Evolutionary conservation across 2,329 filamentous ascomycete species (phyloP).

Genomic region (Rhynchosporium agropyri): DNA sequence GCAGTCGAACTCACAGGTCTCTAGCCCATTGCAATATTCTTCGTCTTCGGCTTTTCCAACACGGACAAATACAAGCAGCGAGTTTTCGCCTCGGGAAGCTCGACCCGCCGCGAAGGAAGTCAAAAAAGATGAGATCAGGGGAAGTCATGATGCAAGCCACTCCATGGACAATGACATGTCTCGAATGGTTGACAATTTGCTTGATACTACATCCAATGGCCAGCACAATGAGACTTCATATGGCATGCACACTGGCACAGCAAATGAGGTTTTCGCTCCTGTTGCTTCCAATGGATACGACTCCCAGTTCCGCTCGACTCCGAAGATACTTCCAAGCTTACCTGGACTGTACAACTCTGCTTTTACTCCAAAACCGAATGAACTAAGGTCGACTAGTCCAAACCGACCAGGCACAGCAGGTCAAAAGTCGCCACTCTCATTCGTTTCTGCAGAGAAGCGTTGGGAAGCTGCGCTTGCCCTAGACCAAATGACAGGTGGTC

Average conservation of each 20-base stretch:
- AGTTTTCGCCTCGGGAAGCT: constrained; percentile 12
- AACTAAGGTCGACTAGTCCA: constrained; percentile 44
- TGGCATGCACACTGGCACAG: constrained; percentile 56
- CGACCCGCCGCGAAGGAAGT: constrained; percentile 3
- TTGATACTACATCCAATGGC: constrained; percentile 44
- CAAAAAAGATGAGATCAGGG: constrained; percentile 22
- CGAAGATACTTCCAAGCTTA: constrained; percentile 42
- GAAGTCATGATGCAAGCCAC: constrained; percentile 33
- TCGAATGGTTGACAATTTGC: constrained; percentile 60
- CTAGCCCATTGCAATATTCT: background rate
- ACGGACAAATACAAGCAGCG: constrained; percentile 10
- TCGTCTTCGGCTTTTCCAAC: constrained; percentile 12
- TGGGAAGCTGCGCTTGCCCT: constrained; percentile 32
- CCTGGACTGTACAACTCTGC: constrained; percentile 50
- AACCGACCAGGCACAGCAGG: constrained; percentile 41
- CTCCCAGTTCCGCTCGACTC: constrained; percentile 41
- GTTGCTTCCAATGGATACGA: constrained; percentile 42
- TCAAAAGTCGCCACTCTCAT: constrained; percentile 41
- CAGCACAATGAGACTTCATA: constrained; percentile 52
- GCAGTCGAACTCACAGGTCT: constrained; percentile 40
- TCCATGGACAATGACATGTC: constrained; percentile 53
- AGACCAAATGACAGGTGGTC: constrained; percentile 34
- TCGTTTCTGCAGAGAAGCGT: constrained; percentile 33
- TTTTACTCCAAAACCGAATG: constrained; percentile 48
- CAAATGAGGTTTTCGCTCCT: constrained; percentile 47